Evolutionary conservation across 2,329 filamentous ascomycete species (phyloP).

Genomic region (Botrytis paeoniae): DNA sequence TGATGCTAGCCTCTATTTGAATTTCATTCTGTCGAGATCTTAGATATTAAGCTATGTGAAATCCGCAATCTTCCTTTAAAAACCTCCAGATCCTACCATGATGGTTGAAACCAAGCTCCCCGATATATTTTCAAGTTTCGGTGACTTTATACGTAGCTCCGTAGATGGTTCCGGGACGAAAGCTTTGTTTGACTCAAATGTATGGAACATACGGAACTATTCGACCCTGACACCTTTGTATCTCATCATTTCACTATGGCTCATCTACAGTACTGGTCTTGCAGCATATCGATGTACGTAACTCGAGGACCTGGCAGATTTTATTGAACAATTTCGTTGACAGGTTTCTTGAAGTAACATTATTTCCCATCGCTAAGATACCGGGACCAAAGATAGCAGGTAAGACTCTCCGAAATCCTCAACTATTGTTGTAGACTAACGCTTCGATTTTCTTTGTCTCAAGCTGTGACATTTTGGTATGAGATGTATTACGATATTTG

Average conservation of each 20-base stretch:
- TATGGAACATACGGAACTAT: background rate
- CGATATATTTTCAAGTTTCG: background rate
- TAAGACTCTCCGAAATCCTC: background rate
- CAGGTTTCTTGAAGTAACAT: background rate
- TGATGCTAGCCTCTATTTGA: background rate
- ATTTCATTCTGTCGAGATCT: background rate
- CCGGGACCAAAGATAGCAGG: background rate
- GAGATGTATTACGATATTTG: background rate
- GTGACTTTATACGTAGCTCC: background rate
- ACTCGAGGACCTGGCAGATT: background rate
- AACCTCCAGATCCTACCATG: background rate
- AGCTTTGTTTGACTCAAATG: background rate
- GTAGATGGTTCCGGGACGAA: no score
- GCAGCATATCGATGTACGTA: background rate
- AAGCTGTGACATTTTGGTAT: constrained; percentile 1
- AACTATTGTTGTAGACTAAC: background rate
- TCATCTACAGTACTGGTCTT: background rate
- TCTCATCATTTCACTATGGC: background rate
- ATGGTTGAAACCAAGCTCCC: background rate
- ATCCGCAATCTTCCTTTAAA: background rate
- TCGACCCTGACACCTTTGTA: background rate
- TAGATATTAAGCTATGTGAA: background rate
- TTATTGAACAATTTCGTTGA: background rate
- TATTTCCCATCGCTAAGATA: background rate
- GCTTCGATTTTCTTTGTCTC: background rate